A percentile compares a stretch with the other conserved stretches of the same genome.
These are phyloP conservation scores for Phragmites australis DNA, from an alignment of 176 grass and related monocot species.

Conservation along the genomic window DNA sequence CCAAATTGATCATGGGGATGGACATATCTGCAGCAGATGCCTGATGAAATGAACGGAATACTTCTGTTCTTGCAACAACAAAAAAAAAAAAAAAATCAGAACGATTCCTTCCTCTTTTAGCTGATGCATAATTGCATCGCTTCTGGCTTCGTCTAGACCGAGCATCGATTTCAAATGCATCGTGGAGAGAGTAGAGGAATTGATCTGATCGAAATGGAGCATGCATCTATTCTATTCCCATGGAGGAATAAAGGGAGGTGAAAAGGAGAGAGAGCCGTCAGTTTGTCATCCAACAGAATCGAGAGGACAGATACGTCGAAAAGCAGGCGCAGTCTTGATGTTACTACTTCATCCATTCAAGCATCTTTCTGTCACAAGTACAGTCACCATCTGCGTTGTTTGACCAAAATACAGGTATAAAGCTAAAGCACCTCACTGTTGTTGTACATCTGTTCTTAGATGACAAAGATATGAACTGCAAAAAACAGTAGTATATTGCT, in stretches of 20 bases:
- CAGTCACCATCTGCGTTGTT: slow-evolving; percentile 5
- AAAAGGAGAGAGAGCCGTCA: slow-evolving; percentile 21
- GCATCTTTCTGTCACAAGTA: not conserved
- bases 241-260: not conserved
- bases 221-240: not conserved
- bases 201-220: not conserved
- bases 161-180: slow-evolving; percentile 26
- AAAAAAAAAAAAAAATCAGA: no score
- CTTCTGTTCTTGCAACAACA: no score
- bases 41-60: not conserved
- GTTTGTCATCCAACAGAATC: not conserved
- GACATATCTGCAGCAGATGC: slow-evolving; percentile 1
- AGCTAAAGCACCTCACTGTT: not conserved
- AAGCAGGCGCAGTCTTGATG: slow-evolving; percentile 15
- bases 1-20: no score
- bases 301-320: not conserved
- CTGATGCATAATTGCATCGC: not conserved
- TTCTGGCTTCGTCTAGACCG: slow-evolving; percentile 24
- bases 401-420: slow-evolving; percentile 30
- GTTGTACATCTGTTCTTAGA: not conserved
- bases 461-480: not conserved
- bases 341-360: not conserved
- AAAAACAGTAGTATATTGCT: not conserved
- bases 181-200: not conserved
- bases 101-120: slow-evolving; percentile 44